phyloP scores from a whole-genome alignment of 1,284 basidiomycete genomes.

The Blastosporella zonata region DNA sequence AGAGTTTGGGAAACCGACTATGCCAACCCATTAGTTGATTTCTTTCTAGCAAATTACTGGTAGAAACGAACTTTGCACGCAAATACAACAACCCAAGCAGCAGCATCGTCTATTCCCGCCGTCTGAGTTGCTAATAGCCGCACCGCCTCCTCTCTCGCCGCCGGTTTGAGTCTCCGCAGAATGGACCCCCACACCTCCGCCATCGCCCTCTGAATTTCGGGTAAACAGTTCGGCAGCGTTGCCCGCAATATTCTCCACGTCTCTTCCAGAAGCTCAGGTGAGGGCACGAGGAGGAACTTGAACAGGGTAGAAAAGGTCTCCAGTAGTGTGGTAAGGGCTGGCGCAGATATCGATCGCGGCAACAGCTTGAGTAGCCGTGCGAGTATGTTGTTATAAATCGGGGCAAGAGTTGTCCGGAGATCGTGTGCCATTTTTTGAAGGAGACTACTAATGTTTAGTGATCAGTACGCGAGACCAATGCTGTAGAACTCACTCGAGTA shows the following conservation, averaged over 20 bases:
- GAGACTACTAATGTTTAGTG: slow-evolving; percentile 43
- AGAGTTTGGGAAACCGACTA: slow-evolving; percentile 76
- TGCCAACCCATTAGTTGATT: slow-evolving; percentile 2
- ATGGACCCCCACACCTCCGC: slow-evolving; percentile 79
- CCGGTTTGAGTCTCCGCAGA: slow-evolving; percentile 58
- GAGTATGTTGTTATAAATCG: slow-evolving; percentile 55
- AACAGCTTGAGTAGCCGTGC: slow-evolving; percentile 56
- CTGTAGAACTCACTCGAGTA: slow-evolving; percentile 63
- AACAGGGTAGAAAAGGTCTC: slow-evolving; percentile 65
- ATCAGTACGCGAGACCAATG: slow-evolving; percentile 8
- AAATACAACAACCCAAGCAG: slow-evolving; percentile 65
- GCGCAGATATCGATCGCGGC: slow-evolving; percentile 50
- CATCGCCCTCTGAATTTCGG: slow-evolving; percentile 66
- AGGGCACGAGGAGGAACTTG: slow-evolving; percentile 66
- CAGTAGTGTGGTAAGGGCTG: slow-evolving; percentile 61
- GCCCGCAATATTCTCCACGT: slow-evolving; percentile 56
- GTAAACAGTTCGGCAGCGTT: slow-evolving; percentile 53
- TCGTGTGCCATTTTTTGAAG: slow-evolving; percentile 75
- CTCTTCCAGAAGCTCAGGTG: slow-evolving; percentile 47
- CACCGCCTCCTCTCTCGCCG: slow-evolving; percentile 50
- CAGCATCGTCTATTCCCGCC: slow-evolving; percentile 52
- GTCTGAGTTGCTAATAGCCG: slow-evolving; percentile 43
- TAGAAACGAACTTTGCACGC: slow-evolving; percentile 62
- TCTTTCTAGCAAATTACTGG: not conserved
- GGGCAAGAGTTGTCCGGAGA: slow-evolving; percentile 65